Evolutionary conservation across 1,139 yeast species (phyloP).

Genomic region (Yamadazyma sp.): DNA sequence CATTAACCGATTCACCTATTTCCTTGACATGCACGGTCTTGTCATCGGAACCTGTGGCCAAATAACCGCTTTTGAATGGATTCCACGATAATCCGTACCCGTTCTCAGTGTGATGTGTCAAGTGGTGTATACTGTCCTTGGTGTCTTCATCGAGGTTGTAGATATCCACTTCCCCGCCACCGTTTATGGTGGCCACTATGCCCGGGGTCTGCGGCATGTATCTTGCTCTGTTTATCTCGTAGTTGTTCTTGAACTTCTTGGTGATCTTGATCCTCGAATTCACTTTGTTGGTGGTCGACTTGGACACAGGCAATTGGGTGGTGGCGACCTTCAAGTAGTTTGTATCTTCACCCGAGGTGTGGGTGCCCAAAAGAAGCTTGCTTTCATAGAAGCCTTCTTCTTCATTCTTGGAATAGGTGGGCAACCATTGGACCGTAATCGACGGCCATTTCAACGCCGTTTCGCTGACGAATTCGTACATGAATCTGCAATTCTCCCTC

Average conservation of each 20-base stretch:
- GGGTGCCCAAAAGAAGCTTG: conserved; percentile 73
- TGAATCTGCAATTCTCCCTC: conserved; percentile 75
- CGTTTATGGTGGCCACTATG: conserved; percentile 75
- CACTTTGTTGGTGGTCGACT: conserved; percentile 23
- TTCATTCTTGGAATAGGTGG: conserved; percentile 33
- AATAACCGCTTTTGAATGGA: conserved; percentile 41
- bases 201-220: conserved; percentile 73
- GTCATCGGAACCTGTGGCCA: conserved; percentile 68
- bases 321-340: conserved; percentile 78
- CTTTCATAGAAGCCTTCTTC: conserved; percentile 42
- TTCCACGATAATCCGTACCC: conserved; percentile 79
- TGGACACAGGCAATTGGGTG: conserved; percentile 59
- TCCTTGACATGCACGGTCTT: conserved; percentile 61
- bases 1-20: conserved; percentile 21
- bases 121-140: conserved; percentile 24
- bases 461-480: conserved; percentile 80
- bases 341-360: conserved; percentile 76
- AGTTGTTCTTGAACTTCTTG: conserved; percentile 51
- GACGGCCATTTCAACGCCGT: conserved; percentile 83
- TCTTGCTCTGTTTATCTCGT: conserved; percentile 82
- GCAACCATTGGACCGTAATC: conserved; percentile 74
- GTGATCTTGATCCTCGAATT: conserved; percentile 58
- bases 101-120: conserved; percentile 60
- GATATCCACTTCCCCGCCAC: conserved; percentile 69
- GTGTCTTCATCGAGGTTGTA: conserved; percentile 47